Percentiles rank a stretch among this genome's conserved stretches.
These are phyloP conservation scores for Wickerhamiella brachini DNA, from an alignment of 805 yeast genomes.

Conservation along the genomic window DNA sequence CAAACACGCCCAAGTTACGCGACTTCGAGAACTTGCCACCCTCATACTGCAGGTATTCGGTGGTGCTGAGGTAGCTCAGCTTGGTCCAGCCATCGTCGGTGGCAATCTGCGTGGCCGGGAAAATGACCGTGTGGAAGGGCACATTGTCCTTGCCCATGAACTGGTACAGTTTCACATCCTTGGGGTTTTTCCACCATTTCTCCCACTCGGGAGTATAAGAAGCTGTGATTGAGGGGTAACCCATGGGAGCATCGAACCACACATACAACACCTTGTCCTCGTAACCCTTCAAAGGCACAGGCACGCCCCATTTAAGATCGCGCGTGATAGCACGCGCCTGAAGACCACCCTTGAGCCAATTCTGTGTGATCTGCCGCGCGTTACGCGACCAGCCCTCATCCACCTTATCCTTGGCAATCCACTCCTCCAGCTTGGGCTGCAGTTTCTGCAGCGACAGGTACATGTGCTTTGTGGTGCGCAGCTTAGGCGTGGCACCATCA, in stretches of 20 bases:
- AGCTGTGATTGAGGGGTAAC: conserved; percentile 93
- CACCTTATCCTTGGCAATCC: conserved; percentile 56
- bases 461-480: conserved; percentile 70
- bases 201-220: conserved; percentile 73
- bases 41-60: conserved; percentile 95
- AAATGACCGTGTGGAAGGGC: conserved; percentile 96
- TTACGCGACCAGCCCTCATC: conserved; percentile 88
- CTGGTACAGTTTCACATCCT: conserved; percentile 76
- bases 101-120: conserved; percentile 88
- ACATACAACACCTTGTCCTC: conserved; percentile 88
- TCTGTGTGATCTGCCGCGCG: conserved; percentile 72
- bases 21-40: conserved; percentile 97
- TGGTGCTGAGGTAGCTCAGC: conserved; percentile 80
- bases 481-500: conserved; percentile 70
- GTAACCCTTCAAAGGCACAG: conserved; percentile 82
- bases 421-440: conserved; percentile 56
- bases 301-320: conserved; percentile 97
- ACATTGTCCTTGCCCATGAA: conserved; percentile 99
- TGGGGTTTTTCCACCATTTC: conserved; percentile 93
- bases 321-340: conserved; percentile 93
- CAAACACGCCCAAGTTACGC: conserved; percentile 96
- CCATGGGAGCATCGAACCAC: conserved; percentile 98
- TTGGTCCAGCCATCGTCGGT: conserved; percentile 82
- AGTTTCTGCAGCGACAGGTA: conserved; percentile 73
- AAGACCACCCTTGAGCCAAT: conserved; percentile 90